Percentiles rank a stretch among this genome's conserved stretches.
phyloP scores from a whole-genome alignment of 2,329 filamentous ascomycete genomes.

The Diaporthe destruens region DNA sequence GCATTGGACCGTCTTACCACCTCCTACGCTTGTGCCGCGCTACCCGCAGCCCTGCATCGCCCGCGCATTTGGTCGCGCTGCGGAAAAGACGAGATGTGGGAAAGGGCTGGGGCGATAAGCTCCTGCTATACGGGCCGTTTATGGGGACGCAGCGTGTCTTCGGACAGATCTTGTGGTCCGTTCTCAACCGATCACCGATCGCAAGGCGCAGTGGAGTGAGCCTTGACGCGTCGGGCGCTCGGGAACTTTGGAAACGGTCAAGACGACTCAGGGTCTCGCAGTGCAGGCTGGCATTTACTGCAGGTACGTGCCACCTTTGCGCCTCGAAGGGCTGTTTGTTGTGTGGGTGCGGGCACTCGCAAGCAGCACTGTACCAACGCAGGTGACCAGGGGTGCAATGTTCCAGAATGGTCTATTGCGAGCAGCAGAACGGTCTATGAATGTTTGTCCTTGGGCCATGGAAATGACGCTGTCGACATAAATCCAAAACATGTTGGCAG shows the following conservation, averaged over 20 bases:
- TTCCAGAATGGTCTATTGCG: not conserved
- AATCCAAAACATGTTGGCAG: constrained; percentile 13
- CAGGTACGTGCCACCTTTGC: not conserved
- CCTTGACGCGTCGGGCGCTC: not conserved
- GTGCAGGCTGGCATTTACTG: not conserved
- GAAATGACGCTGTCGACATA: not conserved
- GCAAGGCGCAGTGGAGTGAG: not conserved
- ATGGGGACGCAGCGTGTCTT: not conserved
- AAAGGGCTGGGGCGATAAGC: not conserved
- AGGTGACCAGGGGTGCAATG: not conserved
- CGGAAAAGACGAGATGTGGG: not conserved
- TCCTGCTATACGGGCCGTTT: not conserved
- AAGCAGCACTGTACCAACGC: not conserved
- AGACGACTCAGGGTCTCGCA: constrained; percentile 5
- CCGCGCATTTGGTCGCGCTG: not conserved
- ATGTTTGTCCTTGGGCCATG: not conserved
- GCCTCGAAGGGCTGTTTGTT: not conserved
- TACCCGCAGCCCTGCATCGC: not conserved
- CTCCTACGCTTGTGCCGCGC: not conserved
- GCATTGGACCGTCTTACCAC: not conserved
- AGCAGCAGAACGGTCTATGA: constrained; percentile 5
- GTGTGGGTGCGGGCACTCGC: not conserved
- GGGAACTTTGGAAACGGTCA: not conserved
- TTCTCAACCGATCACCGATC: not conserved
- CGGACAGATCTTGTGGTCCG: constrained; percentile 6